Conservation (phyloP, 2,329 filamentous ascomycete species). For the Cercospora canescens region DNA sequence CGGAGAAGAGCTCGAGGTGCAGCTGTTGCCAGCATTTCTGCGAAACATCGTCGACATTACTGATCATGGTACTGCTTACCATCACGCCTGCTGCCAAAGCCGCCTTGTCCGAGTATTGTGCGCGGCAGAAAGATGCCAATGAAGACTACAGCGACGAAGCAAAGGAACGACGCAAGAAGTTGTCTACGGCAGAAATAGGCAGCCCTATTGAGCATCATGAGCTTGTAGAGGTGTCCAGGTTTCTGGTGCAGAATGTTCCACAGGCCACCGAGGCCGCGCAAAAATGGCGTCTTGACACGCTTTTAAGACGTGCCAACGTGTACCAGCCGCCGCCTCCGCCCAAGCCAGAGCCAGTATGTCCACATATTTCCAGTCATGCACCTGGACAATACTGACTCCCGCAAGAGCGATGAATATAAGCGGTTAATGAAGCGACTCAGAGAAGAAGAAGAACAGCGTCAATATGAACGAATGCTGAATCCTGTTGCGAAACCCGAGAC, state of each 20-base stretch:
- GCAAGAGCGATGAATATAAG: slow-evolving; percentile 76
- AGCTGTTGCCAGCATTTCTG: neutral
- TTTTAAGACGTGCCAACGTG: slow-evolving; percentile 70
- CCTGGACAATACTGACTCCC: slow-evolving; percentile 14
- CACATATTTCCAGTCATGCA: neutral
- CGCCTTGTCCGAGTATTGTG: slow-evolving; percentile 50
- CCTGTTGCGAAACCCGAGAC: slow-evolving; percentile 57
- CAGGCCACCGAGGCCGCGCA: slow-evolving; percentile 8
- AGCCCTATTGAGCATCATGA: slow-evolving; percentile 72
- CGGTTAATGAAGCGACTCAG: slow-evolving; percentile 84
- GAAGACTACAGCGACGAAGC: slow-evolving; percentile 10
- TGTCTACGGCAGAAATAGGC: slow-evolving; percentile 48
- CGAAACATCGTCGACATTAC: neutral
- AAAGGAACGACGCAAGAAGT: slow-evolving; percentile 14
- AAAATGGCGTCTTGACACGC: slow-evolving; percentile 60
- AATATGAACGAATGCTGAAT: slow-evolving; percentile 79
- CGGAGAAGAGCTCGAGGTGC: neutral
- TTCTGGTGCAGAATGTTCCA: slow-evolving; percentile 43
- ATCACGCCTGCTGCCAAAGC: slow-evolving; percentile 70
- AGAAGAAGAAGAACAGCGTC: slow-evolving; percentile 75
- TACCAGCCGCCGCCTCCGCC: slow-evolving; percentile 79
- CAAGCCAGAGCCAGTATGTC: slow-evolving; percentile 72
- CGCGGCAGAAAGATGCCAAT: slow-evolving; percentile 11
- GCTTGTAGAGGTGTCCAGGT: slow-evolving; percentile 62
- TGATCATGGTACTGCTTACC: slow-evolving; percentile 72